Conservation (phyloP, 2,329 filamentous ascomycete genomes). For the Phyllosticta capitalensis region DNA sequence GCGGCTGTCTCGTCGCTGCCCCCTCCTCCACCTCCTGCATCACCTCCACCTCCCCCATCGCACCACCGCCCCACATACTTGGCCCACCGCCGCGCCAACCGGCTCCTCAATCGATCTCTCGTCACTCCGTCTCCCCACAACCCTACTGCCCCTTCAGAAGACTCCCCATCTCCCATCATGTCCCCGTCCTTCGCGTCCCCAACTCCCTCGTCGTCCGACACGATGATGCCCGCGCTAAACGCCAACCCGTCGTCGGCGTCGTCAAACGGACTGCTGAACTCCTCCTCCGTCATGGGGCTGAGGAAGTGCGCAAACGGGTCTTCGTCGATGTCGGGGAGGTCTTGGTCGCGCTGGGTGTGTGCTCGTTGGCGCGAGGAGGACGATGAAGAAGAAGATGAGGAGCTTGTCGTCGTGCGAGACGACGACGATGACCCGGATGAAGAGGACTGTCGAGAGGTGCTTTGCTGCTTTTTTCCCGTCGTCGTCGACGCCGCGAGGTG, state of each 20-base stretch:
- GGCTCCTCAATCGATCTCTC: constrained; percentile 31
- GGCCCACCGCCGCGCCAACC: constrained; percentile 31
- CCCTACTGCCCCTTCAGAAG: not conserved
- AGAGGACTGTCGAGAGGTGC: not conserved
- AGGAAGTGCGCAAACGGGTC: constrained; percentile 36
- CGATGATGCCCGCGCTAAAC: constrained; percentile 30
- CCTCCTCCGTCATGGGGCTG: constrained; percentile 30
- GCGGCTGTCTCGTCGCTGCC: constrained; percentile 25
- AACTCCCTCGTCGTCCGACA: constrained; percentile 15
- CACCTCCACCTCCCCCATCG: constrained; percentile 12
- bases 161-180: constrained; percentile 13
- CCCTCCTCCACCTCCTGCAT: not conserved
- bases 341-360: not conserved
- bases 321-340: constrained; percentile 32
- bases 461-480: not conserved
- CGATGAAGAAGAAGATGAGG: not conserved
- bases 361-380: not conserved
- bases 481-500: constrained; percentile 2
- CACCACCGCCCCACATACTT: constrained; percentile 30
- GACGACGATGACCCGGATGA: not conserved
- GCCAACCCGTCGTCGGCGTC: constrained; percentile 17
- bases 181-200: constrained; percentile 10
- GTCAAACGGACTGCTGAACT: constrained; percentile 17
- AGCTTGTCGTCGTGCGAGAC: not conserved
- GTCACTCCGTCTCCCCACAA: constrained; percentile 11